Base-by-base conservation (phyloP, 768 basidiomycete species). In the Holtermanniella nyarrowii region DNA sequence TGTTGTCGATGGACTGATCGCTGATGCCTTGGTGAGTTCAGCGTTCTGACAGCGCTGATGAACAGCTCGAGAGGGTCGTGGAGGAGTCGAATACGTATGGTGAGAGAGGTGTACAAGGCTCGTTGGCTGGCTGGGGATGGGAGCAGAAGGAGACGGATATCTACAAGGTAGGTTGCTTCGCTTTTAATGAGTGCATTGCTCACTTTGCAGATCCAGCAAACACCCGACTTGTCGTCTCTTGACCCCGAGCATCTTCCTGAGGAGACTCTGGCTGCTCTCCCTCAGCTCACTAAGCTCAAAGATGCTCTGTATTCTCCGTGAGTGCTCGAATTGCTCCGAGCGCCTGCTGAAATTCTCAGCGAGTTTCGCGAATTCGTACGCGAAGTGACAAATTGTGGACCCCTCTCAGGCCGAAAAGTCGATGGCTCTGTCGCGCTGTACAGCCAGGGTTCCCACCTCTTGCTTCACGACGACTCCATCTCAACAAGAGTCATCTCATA, bases 391-490 rank as follows among this genome's bases (percentile, higher is more conserved):
- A 87, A 88, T 1, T 96, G 91, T 58, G 90, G 88, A 3, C 82
- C 90, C 4, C 78, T 97, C 43, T 89, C 86, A 24, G 89, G 90
- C 46, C 78, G 77, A 41, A 93, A 90, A 69, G 89, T 88, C 66
- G 93, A 97, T 75, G 90, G 91, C 82, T 87, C 87, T 41, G 84
- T 93, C 54, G 89, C 88, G 65, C 82, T 85, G 5, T 96, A 96
- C 73, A 84, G 82, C 18, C 80, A 83, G 55, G 88, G 89, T 42
- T 73, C 71, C 16, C 71, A 97, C 73, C 79, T 97, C 10, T 82
- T 97, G 63, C 88, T 93, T 72, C 93, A 97, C 76, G 93, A 97
- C 81, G 93, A 97, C 70, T 91, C 93, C 22, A 96, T 96, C 66
- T 89, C 89, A 55, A 80, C 88, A 5, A 84, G 93, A 22, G 81